phyloP scores from a whole-genome alignment of 441 rosid species.

The Gossypium gossypioides region DNA sequence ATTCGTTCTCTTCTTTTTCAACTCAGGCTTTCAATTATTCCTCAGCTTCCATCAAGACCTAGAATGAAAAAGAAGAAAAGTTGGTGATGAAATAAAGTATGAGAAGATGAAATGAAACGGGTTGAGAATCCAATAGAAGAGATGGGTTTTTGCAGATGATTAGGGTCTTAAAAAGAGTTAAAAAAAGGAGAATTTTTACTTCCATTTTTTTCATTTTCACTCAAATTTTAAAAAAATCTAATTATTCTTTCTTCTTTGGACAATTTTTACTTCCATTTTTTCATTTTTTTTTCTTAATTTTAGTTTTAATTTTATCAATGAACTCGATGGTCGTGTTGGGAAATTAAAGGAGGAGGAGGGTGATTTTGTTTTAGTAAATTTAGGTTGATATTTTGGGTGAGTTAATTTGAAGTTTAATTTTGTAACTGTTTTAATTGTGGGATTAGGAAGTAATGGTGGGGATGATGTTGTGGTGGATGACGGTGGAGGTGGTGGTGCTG shows the following conservation, averaged over 20 bases:
- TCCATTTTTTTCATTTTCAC: neutral
- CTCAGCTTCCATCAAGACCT: no score
- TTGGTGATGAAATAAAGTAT: no score
- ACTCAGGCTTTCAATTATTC: no score
- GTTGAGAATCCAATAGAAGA: no score
- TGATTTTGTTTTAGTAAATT: constrained; percentile 8
- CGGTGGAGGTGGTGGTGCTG: constrained; percentile 31
- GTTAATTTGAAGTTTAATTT: constrained; percentile 10
- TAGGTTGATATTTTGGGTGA: constrained; percentile 16
- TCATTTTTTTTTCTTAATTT: neutral
- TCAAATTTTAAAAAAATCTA: neutral
- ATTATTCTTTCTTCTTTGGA: neutral
- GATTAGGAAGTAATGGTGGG: constrained; percentile 52
- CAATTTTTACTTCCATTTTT: neutral
- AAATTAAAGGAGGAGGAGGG: neutral
- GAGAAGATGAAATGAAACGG: no score
- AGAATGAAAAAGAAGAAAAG: no score
- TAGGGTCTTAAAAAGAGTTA: neutral
- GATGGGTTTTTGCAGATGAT: no score
- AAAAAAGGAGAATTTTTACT: neutral
- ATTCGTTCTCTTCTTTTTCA: no score
- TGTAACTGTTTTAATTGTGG: constrained; percentile 36
- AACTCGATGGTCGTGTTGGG: neutral
- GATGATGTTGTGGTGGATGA: constrained; percentile 49
- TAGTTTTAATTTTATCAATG: neutral